These are phyloP conservation scores for Eucalyptus paniculata DNA, from an alignment of 345 rosid species.

Conservation along the genomic window DNA sequence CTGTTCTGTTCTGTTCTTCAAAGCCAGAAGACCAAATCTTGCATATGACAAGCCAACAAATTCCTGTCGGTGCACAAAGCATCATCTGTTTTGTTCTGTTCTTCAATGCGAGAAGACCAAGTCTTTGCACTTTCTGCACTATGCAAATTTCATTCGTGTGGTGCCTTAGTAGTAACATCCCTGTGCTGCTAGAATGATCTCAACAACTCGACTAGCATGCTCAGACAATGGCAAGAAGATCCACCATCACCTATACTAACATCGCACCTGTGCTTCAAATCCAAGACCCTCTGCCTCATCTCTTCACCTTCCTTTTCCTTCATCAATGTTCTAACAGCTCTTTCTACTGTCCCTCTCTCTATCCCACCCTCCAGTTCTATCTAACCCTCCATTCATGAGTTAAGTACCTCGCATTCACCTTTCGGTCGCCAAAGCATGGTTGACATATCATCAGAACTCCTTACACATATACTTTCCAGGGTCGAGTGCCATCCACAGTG, in stretches of 20 bases:
- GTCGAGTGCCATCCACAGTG: conserved; percentile 45
- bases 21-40: too few relatives aligned
- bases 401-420: conserved; percentile 23
- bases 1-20: too few relatives aligned
- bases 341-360: conserved; percentile 8
- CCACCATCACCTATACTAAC: background rate
- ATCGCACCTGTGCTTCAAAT: conserved; percentile 4
- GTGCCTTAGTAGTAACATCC: background rate
- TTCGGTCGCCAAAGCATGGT: conserved; percentile 21
- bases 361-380: conserved; percentile 6
- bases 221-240: conserved; percentile 9
- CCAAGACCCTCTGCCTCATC: conserved; percentile 14
- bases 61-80: too few relatives aligned
- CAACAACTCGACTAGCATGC: conserved; percentile 4
- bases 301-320: conserved; percentile 17
- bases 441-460: conserved; percentile 32
- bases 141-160: too few relatives aligned
- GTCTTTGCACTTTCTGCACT: too few relatives aligned
- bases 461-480: conserved; percentile 22
- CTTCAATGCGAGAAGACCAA: too few relatives aligned
- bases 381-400: conserved; percentile 29
- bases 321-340: conserved; percentile 12
- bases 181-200: background rate
- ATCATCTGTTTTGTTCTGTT: too few relatives aligned
- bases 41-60: background rate